phyloP scores from a whole-genome alignment of 2,329 filamentous ascomycete species.

The Botrytis byssoidea region DNA sequence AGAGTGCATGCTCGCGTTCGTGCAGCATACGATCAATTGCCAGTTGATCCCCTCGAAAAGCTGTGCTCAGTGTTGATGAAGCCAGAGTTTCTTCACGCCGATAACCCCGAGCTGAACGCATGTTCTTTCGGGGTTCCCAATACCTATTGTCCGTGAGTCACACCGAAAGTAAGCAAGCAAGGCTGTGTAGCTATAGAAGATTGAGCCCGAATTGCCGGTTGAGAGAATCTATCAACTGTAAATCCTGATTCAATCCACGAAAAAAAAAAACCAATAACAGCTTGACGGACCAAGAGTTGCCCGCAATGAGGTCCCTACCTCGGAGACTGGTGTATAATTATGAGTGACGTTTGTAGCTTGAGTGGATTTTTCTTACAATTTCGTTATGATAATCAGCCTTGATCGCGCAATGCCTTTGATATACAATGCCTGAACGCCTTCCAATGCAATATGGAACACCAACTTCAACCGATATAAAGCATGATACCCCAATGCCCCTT shows the following conservation, averaged over 20 bases:
- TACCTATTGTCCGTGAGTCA: neutral
- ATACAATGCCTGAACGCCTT: neutral
- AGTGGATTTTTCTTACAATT: conserved; percentile 1
- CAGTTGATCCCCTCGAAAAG: neutral
- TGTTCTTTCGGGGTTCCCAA: neutral
- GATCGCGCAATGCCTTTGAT: neutral
- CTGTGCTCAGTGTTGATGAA: neutral
- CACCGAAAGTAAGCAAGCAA: neutral
- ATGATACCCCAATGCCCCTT: neutral
- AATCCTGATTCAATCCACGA: neutral
- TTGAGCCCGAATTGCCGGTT: neutral
- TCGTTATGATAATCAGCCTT: conserved; percentile 7
- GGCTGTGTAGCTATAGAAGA: neutral
- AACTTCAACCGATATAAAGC: neutral
- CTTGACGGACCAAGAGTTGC: neutral
- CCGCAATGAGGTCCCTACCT: neutral
- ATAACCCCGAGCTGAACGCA: neutral
- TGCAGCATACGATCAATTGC: neutral
- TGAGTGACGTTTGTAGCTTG: conserved; percentile 4
- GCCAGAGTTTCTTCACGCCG: neutral
- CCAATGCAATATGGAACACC: neutral
- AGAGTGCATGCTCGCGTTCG: neutral
- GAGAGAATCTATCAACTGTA: neutral
- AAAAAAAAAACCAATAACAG: neutral
- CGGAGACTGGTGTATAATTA: neutral